Evolutionary conservation across 106 monocot species (phyloP).

Genomic region (Cymbidium sinense): DNA sequence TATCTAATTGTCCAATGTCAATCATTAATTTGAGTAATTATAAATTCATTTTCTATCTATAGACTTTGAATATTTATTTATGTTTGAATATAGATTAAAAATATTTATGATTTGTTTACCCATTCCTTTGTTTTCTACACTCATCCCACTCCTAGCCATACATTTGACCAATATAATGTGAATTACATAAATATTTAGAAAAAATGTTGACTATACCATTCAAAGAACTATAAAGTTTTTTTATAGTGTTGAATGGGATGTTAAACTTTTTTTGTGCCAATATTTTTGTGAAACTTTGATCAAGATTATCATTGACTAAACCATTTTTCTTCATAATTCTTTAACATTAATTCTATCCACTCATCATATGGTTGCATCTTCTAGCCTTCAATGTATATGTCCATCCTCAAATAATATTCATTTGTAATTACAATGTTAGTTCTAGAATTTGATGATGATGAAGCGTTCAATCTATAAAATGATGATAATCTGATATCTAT

Average conservation of each 20-base stretch:
- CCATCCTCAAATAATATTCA: background rate
- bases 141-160: background rate
- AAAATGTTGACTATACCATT: background rate
- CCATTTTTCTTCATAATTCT: background rate
- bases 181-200: background rate
- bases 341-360: background rate
- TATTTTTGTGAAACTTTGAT: background rate
- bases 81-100: no score
- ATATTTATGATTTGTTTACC: no score
- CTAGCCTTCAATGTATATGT: background rate
- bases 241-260: background rate
- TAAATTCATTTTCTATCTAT: no score
- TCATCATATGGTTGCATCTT: background rate
- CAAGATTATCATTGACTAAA: background rate
- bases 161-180: background rate
- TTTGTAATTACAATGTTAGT: background rate
- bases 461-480: no score
- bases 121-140: background rate
- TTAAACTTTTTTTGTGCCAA: background rate
- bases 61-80: no score
- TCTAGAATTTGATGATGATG: background rate
- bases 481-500: background rate
- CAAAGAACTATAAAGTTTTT: background rate
- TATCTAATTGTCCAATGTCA: no score
- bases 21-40: no score